Percentiles rank a stretch among this genome's conserved stretches.
Conservation (phyloP, 805 yeast species). For the Barnettozyma sucrosica region DNA sequence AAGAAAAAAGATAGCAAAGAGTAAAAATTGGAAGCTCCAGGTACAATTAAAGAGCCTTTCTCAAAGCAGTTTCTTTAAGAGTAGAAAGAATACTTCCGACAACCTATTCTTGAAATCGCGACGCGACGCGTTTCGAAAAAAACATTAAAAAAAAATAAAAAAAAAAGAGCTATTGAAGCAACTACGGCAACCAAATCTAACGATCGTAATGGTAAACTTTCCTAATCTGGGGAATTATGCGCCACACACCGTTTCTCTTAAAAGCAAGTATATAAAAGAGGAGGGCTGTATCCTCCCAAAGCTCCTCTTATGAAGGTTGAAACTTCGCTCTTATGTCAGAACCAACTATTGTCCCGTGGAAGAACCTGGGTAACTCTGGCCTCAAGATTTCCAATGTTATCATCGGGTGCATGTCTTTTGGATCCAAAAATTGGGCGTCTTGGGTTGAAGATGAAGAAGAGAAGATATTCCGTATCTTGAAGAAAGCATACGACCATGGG, state of each 20-base stretch:
- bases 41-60: background rate
- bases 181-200: background rate
- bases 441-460: constrained; percentile 45
- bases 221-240: background rate
- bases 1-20: background rate
- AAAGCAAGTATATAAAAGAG: no score
- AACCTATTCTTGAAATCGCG: background rate
- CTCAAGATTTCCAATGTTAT: constrained; percentile 41
- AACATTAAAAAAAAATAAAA: no score
- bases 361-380: constrained; percentile 38
- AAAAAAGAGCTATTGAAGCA: no score
- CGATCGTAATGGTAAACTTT: no score
- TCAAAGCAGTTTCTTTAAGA: background rate
- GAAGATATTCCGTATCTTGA: constrained; percentile 34
- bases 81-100: no score
- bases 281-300: no score
- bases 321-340: no score
- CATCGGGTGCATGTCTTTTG: constrained; percentile 51
- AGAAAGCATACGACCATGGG: constrained; percentile 40
- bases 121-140: background rate
- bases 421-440: constrained; percentile 35
- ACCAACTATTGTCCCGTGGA: constrained; percentile 9
- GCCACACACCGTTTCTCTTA: background rate
- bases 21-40: background rate
- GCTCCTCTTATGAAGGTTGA: no score